phyloP scores from a whole-genome alignment of 495 filamentous ascomycete species.

The Parathielavia appendiculata region DNA sequence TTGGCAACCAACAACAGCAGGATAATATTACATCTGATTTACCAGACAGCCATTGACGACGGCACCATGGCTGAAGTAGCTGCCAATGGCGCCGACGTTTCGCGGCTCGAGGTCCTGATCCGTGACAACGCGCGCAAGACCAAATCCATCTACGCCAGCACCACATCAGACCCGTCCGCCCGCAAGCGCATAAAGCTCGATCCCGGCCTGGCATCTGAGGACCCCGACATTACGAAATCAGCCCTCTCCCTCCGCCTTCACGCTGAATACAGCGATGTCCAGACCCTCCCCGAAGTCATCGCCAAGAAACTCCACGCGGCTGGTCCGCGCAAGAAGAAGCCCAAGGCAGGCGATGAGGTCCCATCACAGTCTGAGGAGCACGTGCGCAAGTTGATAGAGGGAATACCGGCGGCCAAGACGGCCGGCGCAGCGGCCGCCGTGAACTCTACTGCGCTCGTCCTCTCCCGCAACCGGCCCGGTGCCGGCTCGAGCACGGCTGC shows the following conservation, averaged over 20 bases:
- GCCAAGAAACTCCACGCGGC: constrained; percentile 72
- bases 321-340: constrained; percentile 40
- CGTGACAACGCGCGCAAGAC: constrained; percentile 40
- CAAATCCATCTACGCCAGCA: constrained; percentile 38
- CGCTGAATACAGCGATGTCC: constrained; percentile 76
- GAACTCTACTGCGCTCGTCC: constrained; percentile 56
- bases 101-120: constrained; percentile 35
- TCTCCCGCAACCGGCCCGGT: constrained; percentile 34
- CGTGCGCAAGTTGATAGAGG: constrained; percentile 67
- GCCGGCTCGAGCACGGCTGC: constrained; percentile 1
- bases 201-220: constrained; percentile 31
- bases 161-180: constrained; percentile 22
- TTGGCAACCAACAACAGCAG: background rate
- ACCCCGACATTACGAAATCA: constrained; percentile 38
- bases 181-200: constrained; percentile 43
- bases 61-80: constrained; percentile 31
- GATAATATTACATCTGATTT: background rate
- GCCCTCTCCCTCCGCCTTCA: constrained; percentile 43
- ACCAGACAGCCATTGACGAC: background rate
- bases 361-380: constrained; percentile 47
- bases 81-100: constrained; percentile 22
- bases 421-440: constrained; percentile 33
- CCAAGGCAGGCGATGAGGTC: constrained; percentile 39
- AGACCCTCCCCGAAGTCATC: constrained; percentile 74
- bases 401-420: constrained; percentile 47